A percentile compares a stretch with the other conserved stretches of the same genome.
Conservation (phyloP, 208 protist genomes). For the Wallacemonas rigidus region DNA sequence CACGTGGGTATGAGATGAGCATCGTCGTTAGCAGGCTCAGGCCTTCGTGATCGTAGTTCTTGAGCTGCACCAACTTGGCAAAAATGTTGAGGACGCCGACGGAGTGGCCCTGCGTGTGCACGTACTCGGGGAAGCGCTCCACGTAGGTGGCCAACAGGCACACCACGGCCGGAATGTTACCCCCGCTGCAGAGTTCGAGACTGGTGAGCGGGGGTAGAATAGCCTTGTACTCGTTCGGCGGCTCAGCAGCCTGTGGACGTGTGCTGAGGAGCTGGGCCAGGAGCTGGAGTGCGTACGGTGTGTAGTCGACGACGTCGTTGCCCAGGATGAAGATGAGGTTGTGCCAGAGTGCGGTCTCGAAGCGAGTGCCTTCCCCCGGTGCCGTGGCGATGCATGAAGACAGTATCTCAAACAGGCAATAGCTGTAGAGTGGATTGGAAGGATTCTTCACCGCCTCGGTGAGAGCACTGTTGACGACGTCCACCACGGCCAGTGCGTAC, state of each 20-base stretch:
- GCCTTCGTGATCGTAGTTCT: slow-evolving; percentile 92
- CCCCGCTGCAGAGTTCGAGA: slow-evolving; percentile 63
- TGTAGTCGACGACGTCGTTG: slow-evolving; percentile 94
- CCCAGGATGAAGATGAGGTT: slow-evolving; percentile 85
- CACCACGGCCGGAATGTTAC: slow-evolving; percentile 84
- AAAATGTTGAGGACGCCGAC: slow-evolving; percentile 72
- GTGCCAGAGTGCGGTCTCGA: slow-evolving; percentile 90
- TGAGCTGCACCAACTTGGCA: slow-evolving; percentile 65
- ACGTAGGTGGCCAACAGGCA: slow-evolving; percentile 79
- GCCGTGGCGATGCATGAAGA: slow-evolving; percentile 86
- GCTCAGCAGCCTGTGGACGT: slow-evolving; percentile 31
- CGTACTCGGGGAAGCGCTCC: slow-evolving; percentile 68
- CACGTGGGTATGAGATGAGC: slow-evolving; percentile 69
- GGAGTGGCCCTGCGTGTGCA: slow-evolving; percentile 56
- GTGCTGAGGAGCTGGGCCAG: slow-evolving; percentile 94
- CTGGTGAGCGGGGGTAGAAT: slow-evolving; percentile 69
- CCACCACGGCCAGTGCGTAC: slow-evolving; percentile 65
- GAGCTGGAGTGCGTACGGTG: slow-evolving; percentile 97
- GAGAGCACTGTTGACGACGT: slow-evolving; percentile 49
- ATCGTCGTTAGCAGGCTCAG: slow-evolving; percentile 85
- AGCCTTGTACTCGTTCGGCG: slow-evolving; percentile 54
- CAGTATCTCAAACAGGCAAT: slow-evolving; percentile 96
- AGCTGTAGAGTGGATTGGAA: slow-evolving; percentile 94
- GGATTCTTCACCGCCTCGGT: slow-evolving; percentile 86
- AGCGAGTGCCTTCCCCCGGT: slow-evolving; percentile 37